Conservation (phyloP, 345 rosid species). For the Arabis hirsuta region DNA sequence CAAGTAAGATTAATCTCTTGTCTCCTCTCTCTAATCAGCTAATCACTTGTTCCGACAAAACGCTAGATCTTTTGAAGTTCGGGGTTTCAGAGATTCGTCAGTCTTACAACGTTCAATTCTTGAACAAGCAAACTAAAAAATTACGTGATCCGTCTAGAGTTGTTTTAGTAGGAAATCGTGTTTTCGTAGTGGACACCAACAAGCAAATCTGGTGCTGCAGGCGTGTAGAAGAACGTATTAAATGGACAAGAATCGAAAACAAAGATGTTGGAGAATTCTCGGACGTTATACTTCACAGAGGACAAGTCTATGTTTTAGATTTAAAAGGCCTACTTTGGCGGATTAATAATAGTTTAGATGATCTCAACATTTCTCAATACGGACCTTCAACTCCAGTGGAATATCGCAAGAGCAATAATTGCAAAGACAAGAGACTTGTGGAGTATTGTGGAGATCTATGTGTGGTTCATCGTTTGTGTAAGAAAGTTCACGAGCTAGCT, state of each 20-base stretch:
- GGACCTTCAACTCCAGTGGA: not conserved
- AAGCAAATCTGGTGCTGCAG: not conserved
- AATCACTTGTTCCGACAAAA: not conserved
- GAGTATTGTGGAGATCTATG: conserved; percentile 10
- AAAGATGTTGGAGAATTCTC: not conserved
- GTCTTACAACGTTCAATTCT: not conserved
- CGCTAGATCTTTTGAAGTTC: not conserved
- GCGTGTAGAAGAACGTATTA: not conserved
- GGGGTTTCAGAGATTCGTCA: conserved; percentile 15
- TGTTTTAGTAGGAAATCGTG: not conserved
- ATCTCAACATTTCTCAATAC: not conserved
- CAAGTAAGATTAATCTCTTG: not conserved
- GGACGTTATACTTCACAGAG: conserved; percentile 5
- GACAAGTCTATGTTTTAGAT: conserved; percentile 4
- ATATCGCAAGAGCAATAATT: too few species aligned
- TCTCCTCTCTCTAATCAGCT: not conserved
- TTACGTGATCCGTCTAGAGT: not conserved
- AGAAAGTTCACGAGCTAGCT: accelerated
- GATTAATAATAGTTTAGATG: not conserved
- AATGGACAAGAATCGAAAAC: not conserved
- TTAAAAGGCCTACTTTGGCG: conserved; percentile 7
- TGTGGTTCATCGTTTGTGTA: not conserved
- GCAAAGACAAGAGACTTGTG: conserved; percentile 20
- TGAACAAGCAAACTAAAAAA: not conserved
- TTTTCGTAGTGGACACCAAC: not conserved